phyloP scores from a whole-genome alignment of 305 asterid species.

The Withania somnifera region DNA sequence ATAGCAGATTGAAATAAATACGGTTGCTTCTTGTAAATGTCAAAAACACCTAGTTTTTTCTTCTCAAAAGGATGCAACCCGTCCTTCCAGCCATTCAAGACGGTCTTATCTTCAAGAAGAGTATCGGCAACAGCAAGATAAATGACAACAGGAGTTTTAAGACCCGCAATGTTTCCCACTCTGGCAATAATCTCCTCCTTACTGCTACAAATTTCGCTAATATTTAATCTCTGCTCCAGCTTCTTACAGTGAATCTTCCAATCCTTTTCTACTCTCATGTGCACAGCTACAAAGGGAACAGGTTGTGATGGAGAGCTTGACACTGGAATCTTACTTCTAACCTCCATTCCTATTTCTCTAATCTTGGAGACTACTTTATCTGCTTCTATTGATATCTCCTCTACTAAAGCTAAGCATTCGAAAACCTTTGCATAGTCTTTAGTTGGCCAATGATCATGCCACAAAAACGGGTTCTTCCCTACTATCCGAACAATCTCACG shows the following conservation, averaged over 20 bases:
- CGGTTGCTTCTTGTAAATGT: constrained; percentile 47
- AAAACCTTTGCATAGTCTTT: constrained; percentile 72
- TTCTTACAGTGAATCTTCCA: constrained; percentile 96
- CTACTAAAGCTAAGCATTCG: constrained; percentile 58
- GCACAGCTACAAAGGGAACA: constrained; percentile 66
- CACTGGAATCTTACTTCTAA: constrained; percentile 5
- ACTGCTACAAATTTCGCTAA: constrained; percentile 65
- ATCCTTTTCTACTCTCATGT: constrained; percentile 91
- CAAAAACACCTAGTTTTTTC: constrained; percentile 57
- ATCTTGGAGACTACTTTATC: constrained; percentile 66
- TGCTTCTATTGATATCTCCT: constrained; percentile 58
- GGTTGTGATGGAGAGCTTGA: constrained; percentile 2
- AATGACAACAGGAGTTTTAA: constrained; percentile 36
- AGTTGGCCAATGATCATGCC: constrained; percentile 94
- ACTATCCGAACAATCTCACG: constrained; percentile 41
- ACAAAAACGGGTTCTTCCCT: constrained; percentile 87
- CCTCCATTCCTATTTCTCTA: constrained; percentile 38
- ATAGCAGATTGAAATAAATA: constrained; percentile 81
- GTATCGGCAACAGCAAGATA: constrained; percentile 85
- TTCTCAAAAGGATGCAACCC: constrained; percentile 63
- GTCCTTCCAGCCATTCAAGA: constrained; percentile 55
- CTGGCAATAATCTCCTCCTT: constrained; percentile 59
- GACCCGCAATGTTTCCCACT: constrained; percentile 49
- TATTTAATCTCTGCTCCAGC: constrained; percentile 53
- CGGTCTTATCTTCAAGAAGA: constrained; percentile 65